Evolutionary conservation across 345 rosid species (phyloP).

Genomic region (Mangifera indica): DNA sequence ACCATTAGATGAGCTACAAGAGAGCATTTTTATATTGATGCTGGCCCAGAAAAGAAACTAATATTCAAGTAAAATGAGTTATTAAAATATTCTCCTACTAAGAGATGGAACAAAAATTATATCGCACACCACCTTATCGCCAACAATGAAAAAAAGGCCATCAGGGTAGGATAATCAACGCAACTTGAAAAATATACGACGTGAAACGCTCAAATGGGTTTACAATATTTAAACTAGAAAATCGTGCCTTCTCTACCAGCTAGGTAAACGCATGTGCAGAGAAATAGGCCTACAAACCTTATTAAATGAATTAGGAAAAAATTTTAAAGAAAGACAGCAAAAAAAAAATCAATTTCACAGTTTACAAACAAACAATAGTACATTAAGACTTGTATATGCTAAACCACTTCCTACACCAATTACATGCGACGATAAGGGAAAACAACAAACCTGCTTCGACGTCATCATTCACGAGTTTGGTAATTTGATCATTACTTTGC

Average conservation of each 20-base stretch:
- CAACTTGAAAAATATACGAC: neutral
- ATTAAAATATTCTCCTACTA: neutral
- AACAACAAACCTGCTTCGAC: conserved; percentile 41
- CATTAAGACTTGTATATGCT: too few relatives aligned
- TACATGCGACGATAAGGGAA: neutral
- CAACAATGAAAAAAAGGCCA: too few relatives aligned
- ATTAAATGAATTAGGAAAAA: too few relatives aligned
- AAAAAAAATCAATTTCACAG: too few relatives aligned
- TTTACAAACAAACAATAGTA: too few relatives aligned
- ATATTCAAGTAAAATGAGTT: neutral
- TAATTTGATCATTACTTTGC: conserved; percentile 32
- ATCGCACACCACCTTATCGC: too few relatives aligned
- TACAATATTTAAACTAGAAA: too few relatives aligned
- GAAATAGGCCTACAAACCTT: neutral
- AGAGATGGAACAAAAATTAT: too few relatives aligned
- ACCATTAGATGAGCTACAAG: neutral
- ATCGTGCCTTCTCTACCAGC: neutral
- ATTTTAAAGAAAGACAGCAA: too few relatives aligned
- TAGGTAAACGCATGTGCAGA: neutral
- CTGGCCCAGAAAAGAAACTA: too few relatives aligned
- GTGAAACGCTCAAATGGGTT: neutral
- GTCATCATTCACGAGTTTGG: conserved; percentile 30
- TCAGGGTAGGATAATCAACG: neutral
- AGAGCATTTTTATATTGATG: neutral
- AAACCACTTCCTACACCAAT: neutral